A percentile compares a stretch with the other conserved stretches of the same genome.
Conservation (phyloP, 2,329 filamentous ascomycete species). For the Aspergillus felis region DNA sequence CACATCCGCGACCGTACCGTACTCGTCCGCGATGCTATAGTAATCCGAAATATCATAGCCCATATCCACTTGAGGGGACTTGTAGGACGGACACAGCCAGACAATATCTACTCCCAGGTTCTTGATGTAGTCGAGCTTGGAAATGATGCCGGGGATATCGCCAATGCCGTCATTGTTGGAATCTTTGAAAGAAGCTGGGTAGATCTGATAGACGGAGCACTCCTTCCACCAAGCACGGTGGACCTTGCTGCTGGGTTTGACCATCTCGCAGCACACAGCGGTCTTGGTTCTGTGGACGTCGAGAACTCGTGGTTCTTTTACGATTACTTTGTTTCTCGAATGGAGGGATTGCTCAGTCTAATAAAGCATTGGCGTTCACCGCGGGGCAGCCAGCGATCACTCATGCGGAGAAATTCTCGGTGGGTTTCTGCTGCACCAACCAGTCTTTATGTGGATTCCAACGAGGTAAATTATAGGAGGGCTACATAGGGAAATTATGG, state of each 20-base stretch:
- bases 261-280: conserved; percentile 7
- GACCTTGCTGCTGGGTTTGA: conserved; percentile 11
- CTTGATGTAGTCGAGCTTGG: conserved; percentile 61
- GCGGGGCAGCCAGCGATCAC: neutral
- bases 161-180: conserved; percentile 54
- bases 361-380: neutral
- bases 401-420: conserved; percentile 8
- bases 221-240: conserved; percentile 56
- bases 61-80: conserved; percentile 53
- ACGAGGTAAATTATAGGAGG: neutral
- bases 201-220: conserved; percentile 56
- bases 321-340: neutral
- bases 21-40: conserved; percentile 60
- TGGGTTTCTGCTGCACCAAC: neutral
- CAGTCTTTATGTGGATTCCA: neutral
- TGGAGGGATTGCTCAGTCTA: neutral
- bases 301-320: neutral
- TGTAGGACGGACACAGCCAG: conserved; percentile 52
- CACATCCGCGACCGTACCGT: conserved; percentile 64
- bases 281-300: neutral
- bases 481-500: neutral
- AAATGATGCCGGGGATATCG: conserved; percentile 62
- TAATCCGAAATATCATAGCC: conserved; percentile 59
- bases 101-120: conserved; percentile 60
- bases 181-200: conserved; percentile 56